A percentile compares a stretch with the other conserved stretches of the same genome.
phyloP scores from a whole-genome alignment of 768 basidiomycete genomes.

The Lentinula lateritia region DNA sequence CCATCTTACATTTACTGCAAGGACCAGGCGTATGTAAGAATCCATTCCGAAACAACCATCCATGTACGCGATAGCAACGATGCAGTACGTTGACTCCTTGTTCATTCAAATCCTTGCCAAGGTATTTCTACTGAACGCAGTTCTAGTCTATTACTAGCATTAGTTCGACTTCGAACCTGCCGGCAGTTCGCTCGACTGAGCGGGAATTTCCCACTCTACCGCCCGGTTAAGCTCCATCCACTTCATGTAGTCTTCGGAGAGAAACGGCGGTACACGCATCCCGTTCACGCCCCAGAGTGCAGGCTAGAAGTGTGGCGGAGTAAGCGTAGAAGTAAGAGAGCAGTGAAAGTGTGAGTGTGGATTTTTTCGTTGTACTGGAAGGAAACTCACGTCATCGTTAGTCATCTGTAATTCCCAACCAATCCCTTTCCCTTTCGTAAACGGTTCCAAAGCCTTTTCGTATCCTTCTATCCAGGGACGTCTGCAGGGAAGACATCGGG shows the following conservation, averaged over 20 bases:
- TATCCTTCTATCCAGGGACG: conserved; percentile 6
- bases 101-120: no score
- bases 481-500: not conserved
- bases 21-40: no score
- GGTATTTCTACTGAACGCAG: no score
- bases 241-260: not conserved
- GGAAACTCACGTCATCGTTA: conserved; percentile 8
- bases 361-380: not conserved
- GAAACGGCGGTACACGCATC: not conserved
- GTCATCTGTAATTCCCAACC: conserved; percentile 9
- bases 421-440: conserved; percentile 9
- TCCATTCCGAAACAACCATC: no score
- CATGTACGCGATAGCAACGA: no score
- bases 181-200: not conserved
- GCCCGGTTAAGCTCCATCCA: conserved; percentile 6
- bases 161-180: not conserved
- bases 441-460: conserved; percentile 8
- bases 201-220: not conserved
- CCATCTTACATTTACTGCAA: no score
- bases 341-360: not conserved
- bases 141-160: no score
- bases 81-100: no score
- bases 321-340: not conserved
- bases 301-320: not conserved
- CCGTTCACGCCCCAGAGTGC: conserved; percentile 1